These are phyloP conservation scores for Pisolithus sp. DNA, from an alignment of 768 basidiomycete genomes.

Conservation along the genomic window DNA sequence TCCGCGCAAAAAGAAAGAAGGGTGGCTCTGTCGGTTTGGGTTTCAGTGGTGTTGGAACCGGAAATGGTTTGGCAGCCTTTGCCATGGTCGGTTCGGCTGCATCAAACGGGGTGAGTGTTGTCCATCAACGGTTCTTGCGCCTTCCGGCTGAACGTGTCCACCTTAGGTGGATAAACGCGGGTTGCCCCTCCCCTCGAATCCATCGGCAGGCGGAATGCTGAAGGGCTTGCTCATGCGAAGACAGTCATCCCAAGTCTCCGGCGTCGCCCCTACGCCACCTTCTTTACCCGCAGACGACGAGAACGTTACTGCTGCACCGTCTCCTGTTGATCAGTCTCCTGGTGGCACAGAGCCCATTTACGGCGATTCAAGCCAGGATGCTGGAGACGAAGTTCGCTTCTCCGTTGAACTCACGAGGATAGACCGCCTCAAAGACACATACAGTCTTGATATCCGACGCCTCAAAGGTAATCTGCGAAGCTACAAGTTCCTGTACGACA, in stretches of 20 bases:
- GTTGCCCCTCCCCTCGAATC: constrained; percentile 73
- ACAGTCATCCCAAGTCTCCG: constrained; percentile 75
- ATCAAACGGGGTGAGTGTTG: constrained; percentile 70
- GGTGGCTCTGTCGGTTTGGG: constrained; percentile 39
- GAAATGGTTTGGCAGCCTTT: constrained; percentile 60
- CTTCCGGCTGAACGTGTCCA: constrained; percentile 5
- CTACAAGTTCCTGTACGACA: constrained; percentile 90
- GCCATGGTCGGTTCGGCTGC: constrained; percentile 77
- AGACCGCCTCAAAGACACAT: constrained; percentile 84
- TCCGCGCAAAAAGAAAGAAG: constrained; percentile 71
- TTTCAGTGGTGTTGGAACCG: constrained; percentile 32
- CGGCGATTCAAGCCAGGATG: constrained; percentile 74
- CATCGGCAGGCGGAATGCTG: constrained; percentile 73
- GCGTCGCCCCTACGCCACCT: constrained; percentile 31
- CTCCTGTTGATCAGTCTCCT: constrained; percentile 31
- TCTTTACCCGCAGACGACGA: constrained; percentile 47
- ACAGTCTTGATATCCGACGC: constrained; percentile 86
- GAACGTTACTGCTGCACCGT: constrained; percentile 16
- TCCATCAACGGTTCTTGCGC: not conserved
- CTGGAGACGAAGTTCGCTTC: constrained; percentile 95
- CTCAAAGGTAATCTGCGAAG: constrained; percentile 89
- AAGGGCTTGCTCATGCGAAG: constrained; percentile 85
- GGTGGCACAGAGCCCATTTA: constrained; percentile 54
- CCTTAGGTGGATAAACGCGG: constrained; percentile 83
- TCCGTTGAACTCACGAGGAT: constrained; percentile 90